Conservation (phyloP, 805 yeast species). For the Pichia cabralensis region DNA sequence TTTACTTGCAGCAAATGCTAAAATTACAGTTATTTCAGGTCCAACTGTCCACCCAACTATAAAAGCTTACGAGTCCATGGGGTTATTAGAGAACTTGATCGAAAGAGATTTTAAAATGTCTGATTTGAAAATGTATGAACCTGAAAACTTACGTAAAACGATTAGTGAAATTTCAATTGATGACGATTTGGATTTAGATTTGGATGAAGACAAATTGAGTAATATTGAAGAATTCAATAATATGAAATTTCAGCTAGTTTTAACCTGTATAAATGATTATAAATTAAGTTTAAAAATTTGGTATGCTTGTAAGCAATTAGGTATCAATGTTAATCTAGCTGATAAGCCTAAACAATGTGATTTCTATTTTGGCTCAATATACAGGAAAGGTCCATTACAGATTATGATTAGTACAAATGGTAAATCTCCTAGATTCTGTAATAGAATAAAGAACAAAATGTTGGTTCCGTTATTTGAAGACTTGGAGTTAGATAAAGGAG, state of each 20-base stretch:
- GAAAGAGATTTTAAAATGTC: slow-evolving; percentile 34
- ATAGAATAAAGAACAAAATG: slow-evolving; percentile 46
- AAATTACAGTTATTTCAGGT: slow-evolving; percentile 49
- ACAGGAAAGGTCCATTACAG: slow-evolving; percentile 62
- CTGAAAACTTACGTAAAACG: slow-evolving; percentile 5
- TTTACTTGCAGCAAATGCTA: slow-evolving; percentile 59
- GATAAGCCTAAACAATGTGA: slow-evolving; percentile 81
- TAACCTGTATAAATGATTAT: slow-evolving; percentile 71
- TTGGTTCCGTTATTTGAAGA: slow-evolving; percentile 34
- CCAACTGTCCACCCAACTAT: slow-evolving; percentile 31
- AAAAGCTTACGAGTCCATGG: slow-evolving; percentile 25
- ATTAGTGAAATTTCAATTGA: slow-evolving; percentile 8
- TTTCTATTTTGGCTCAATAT: slow-evolving; percentile 76
- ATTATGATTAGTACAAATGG: slow-evolving; percentile 81
- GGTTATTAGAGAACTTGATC: slow-evolving; percentile 33
- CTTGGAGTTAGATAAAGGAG: slow-evolving; percentile 41
- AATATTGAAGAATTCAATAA: slow-evolving; percentile 27
- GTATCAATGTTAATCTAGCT: slow-evolving; percentile 67
- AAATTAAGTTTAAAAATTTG: slow-evolving; percentile 47
- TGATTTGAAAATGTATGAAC: slow-evolving; percentile 44
- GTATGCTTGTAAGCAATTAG: slow-evolving; percentile 32
- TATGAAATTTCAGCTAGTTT: slow-evolving; percentile 48
- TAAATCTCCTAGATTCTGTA: slow-evolving; percentile 66
- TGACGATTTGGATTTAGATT: slow-evolving; percentile 12
- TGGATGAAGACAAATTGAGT: slow-evolving; percentile 20